Base-by-base conservation (phyloP, 495 filamentous ascomycete species). In the Xylaria acuta region DNA sequence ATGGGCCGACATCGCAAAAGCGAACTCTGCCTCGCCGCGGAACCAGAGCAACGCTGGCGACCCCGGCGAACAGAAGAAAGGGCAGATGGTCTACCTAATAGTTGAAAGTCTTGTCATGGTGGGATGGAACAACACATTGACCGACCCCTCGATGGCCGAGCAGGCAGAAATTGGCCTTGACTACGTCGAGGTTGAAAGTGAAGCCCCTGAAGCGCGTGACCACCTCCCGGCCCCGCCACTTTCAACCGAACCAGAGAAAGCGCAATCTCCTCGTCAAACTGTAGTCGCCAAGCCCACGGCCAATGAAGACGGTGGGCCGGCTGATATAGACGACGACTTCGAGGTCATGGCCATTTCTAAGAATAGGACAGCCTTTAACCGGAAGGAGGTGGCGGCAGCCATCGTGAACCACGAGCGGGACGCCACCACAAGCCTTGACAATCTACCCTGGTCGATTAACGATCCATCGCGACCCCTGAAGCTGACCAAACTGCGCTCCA, bases 91-190 rank as follows among this genome's bases (percentile, higher is more conserved):
- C 41, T 84, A 78, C 62, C 67, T 84, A 54, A 64, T 84, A 36
- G 79, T 86, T 4, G 78, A 81, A 47, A 82, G 82, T 69, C 69
- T 85, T 54, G 76, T 74, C 18, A 75, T 78, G 0, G 79, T 84
- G 43, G 84, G 84, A 25, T 81, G 81, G 81, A 78, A 83, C 70
- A 80, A 79, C 51, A 60, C 71, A 14, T 80, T 80, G 40, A 18
- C 81, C 58, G 76, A 78, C 22, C 32, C 77, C 5, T 22, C 78
- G 20, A 64, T 71, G 47, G 56, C 22, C 9, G 71, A 73, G 69
- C 60, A 72, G 43, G 65, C 56, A 34, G 69, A 75, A 54, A 49
- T 27, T 36, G 38, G 22, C 54, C 64, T n/a, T 8, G 43, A 69
- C 22, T 5, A 43, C 18, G 63, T 49, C 34, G 70, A 59, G 11